Base-by-base conservation (phyloP, 176 grass and related monocot species). In the Miscanthus lutarioriparius region DNA sequence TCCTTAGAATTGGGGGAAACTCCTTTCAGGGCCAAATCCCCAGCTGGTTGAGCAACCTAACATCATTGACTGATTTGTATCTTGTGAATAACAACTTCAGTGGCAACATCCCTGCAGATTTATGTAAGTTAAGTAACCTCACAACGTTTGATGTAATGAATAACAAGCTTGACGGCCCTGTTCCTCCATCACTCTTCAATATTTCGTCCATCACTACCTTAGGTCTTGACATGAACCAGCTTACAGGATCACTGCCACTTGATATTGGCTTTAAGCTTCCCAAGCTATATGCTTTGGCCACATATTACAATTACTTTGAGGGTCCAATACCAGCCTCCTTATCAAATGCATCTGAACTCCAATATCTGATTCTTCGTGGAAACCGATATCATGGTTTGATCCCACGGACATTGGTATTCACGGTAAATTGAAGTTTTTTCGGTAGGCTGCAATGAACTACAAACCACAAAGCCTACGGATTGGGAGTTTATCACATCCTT, bases 401-500 rank as follows among this genome's bases (percentile, higher is more conserved):
- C 47, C 83, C 84, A 36, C 51, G n/a, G 67, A 86, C 71, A 79
- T 86, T 33, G 65, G 83, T 39, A 71, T 25, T 15, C 65, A 85
- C 4, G 83, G 83, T 71, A 36, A 26, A 3, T 19, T 86, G 8
- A 63, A 7, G 2, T 0, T 6, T 7, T 79, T 86, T 3, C 40
- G 0, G 0, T 86, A 38, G 84, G 75, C 7, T 0, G 5, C 17
- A 79, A 79, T 37, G 0, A 20, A 10, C 39, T 86, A 2, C 27
- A 64, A 64, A 32, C 75, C 5, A 72, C 8, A 72, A n/a, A 37
- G 5, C 28, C 51, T 27, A 79, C 22, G 10, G 84, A 72, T 63
- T 86, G 76, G 67, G 76, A 72, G 17, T 86, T 79, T 41, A 6
- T 86, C 38, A 72, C 28, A 79, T 86, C 76, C 7, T 51, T 86